Percentiles rank a stretch among this genome's conserved stretches.
These are phyloP conservation scores for Pistacia atlantica DNA, from an alignment of 345 rosid species.

Conservation along the genomic window DNA sequence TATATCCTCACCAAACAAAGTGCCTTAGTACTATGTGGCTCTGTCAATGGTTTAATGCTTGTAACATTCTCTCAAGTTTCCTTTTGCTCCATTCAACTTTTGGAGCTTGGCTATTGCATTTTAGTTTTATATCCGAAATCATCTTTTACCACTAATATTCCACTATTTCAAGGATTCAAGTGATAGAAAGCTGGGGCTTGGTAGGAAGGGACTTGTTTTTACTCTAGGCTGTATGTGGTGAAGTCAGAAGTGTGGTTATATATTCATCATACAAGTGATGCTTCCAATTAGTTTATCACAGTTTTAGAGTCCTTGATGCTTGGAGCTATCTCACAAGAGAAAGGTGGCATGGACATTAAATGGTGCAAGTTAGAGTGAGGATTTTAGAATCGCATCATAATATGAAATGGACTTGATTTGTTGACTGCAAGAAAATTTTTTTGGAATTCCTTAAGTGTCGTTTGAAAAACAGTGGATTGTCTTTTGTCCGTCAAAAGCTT, in stretches of 20 bases:
- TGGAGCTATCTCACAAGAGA: not conserved
- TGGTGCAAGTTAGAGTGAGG: not conserved
- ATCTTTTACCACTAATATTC: not conserved
- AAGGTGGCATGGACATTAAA: not conserved
- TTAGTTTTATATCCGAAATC: not conserved
- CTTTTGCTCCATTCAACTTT: no score
- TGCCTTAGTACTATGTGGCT: not conserved
- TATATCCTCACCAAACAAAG: not conserved
- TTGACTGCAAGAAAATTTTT: not conserved
- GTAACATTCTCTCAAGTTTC: no score
- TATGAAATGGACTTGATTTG: conserved; percentile 3
- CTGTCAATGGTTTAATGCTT: not conserved
- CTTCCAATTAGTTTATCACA: not conserved
- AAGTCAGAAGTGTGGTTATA: not conserved
- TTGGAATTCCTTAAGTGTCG: not conserved
- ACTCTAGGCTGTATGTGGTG: not conserved
- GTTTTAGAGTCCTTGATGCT: not conserved
- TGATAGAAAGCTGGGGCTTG: not conserved
- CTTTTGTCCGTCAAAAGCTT: not conserved
- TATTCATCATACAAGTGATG: not conserved
- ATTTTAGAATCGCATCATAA: not conserved
- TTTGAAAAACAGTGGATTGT: not conserved
- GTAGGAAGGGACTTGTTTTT: not conserved
- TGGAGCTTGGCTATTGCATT: not conserved
- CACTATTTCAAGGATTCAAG: not conserved